Evolutionary conservation across 1,284 basidiomycete species (phyloP), one percentile per base, ranked within the genome.

Genomic region (Sphaerobolus stellatus): DNA sequence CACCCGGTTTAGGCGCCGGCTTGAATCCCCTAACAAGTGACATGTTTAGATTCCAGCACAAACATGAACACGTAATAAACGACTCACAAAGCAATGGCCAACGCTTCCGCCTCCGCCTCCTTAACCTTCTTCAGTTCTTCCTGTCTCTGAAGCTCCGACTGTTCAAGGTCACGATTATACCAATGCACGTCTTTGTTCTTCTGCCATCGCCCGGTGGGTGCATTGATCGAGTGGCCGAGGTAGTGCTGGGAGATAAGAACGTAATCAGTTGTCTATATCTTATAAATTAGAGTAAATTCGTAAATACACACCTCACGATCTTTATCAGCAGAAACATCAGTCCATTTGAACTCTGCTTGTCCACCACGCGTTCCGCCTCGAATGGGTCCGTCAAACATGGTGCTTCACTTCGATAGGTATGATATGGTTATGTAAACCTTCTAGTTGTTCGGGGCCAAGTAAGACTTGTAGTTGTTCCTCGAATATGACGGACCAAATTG

Each of bases 161-260:
- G 60, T 0, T 70, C 62, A 11, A 64, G 40, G 2, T 94, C 90
- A 31, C 93, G 83, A 58, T 75, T 82, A 67, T 96, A 96, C 93
- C 93, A 96, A 66, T 96, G 93, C 18, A 96, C 75, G 64, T 96
- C 93, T 68, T 94, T 93, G 74, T 92, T 92, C 74, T 94, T 94
- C 72, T 96, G 93, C 93, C 93, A 96, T 59, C 94, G 78, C 3
- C 94, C 93, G 2, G 90, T 91, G 0, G 93, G 93, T 1, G 92
- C 93, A 64, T 95, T 94, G 71, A 95, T 86, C 59, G 92, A 92
- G 65, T 93, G 89, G 4, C 93, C 93, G 1, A 96, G 83, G 67
- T 95, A 95, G 69, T 94, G 88, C 86, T 94, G 68, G 58, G 46
- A 36, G 50, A 16, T 53, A n/a, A 40, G 22, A 27, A 24, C 9